Base-by-base conservation (phyloP, 2,329 filamentous ascomycete genomes). In the Thyridium curvatum region DNA sequence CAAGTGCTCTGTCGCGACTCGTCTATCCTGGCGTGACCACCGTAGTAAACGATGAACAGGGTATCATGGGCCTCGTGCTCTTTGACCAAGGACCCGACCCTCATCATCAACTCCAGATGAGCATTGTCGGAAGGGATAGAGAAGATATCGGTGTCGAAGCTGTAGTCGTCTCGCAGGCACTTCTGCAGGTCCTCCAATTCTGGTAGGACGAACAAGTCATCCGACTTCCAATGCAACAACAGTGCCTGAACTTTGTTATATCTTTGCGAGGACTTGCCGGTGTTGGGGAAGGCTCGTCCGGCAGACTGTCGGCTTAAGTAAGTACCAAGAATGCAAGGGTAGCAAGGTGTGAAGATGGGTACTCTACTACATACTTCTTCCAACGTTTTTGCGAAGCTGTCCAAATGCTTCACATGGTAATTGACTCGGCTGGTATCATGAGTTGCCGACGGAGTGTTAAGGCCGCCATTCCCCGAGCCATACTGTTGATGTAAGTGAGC, bases 1-100 rank as follows among this genome's bases (percentile, higher is more conserved):
- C 74, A 78, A 8, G 73, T 77, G 52, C 74, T 78, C 49, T 78
- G 74, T 36, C 74, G 64, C 16, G 73, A 74, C 43, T 77, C 72
- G 42, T 79, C 74, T 42, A 79, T 79, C 44, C 69, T 68, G 3
- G 74, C 74, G 52, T 79, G 75, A 1, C 75, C 75, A 10, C 73
- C 75, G 40, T 79, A 79, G 51, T 79, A 79, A 13, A 79, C 57
- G 8, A 79, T 52, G 45, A 79, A 76, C 2, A 79, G 56, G 0
- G 74, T 78, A 34, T 77, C 71, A 32, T 65, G 62, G 3, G 68
- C 68, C 45, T 77, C 75, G 38, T 75, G 63, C 34, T 73, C 66
- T 49, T 78, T 77, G 51, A 79, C 72, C 52, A 79, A 61, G 45
- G 72, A 66, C 4, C 69, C 72, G 21, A 78, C 61, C 41, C 69